Evolutionary conservation across 805 yeast genomes (phyloP).

Genomic region (Saccharomyces paradoxus): DNA sequence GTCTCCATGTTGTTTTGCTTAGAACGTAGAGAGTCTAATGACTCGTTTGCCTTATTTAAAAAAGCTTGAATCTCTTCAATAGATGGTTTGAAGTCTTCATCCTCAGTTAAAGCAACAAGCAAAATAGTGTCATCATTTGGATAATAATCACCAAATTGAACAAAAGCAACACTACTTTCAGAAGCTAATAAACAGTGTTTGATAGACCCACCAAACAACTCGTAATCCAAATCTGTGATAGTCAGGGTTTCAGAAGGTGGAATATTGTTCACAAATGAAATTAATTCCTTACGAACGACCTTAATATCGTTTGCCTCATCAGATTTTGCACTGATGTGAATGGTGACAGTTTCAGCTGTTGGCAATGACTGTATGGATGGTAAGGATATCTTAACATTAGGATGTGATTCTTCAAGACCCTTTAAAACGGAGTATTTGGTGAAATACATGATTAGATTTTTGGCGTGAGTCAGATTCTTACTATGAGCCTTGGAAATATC

Average conservation of each 20-base stretch:
- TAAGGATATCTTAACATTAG: constrained; percentile 39
- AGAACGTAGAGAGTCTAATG: constrained; percentile 52
- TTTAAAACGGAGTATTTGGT: constrained; percentile 41
- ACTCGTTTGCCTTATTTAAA: constrained; percentile 44
- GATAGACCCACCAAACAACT: constrained; percentile 26
- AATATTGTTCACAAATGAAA: constrained; percentile 61
- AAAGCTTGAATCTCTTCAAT: constrained; percentile 48
- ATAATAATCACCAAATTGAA: constrained; percentile 48
- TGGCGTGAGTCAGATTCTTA: constrained; percentile 68
- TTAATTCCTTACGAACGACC: constrained; percentile 61
- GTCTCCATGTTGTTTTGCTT: constrained; percentile 47
- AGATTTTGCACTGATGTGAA: constrained; percentile 52
- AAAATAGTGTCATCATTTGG: constrained; percentile 41
- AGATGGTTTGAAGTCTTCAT: constrained; percentile 69
- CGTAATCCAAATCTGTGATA: constrained; percentile 56
- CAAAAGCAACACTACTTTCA: constrained; percentile 42
- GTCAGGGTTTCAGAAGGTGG: constrained; percentile 57
- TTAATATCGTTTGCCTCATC: constrained; percentile 45
- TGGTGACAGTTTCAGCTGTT: constrained; percentile 41
- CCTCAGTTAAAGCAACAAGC: constrained; percentile 42
- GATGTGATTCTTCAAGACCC: constrained; percentile 33
- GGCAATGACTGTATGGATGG: constrained; percentile 42
- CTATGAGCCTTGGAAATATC: constrained; percentile 89
- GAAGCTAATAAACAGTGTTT: constrained; percentile 18
- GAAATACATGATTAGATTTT: constrained; percentile 62